A percentile compares a stretch with the other conserved stretches of the same genome.
Evolutionary conservation across 1,139 yeast species (phyloP).

Genomic region (Suhomyces bolitotheri): DNA sequence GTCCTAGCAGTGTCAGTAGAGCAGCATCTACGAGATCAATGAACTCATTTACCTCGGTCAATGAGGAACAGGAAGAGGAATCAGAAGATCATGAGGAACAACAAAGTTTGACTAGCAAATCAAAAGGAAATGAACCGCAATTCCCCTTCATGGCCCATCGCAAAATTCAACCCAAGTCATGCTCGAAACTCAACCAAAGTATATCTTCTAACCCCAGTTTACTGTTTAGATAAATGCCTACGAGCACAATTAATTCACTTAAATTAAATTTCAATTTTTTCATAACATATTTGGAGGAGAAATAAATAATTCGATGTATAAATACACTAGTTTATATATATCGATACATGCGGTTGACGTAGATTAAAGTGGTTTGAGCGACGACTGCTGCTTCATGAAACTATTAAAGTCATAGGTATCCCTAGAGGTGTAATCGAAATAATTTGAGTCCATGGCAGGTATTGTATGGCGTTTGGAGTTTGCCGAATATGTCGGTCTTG

Average conservation of each 20-base stretch:
- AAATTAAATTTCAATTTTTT: not conserved
- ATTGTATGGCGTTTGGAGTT: conserved; percentile 15
- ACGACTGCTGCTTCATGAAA: conserved; percentile 32
- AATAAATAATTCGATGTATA: conserved; percentile 3
- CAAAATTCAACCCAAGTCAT: conserved; percentile 1
- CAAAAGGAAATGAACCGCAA: not conserved
- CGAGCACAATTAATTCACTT: too few relatives aligned
- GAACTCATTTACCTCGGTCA: conserved; percentile 28
- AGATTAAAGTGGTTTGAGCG: not conserved
- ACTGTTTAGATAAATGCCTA: conserved; percentile 7
- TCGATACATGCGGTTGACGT: not conserved
- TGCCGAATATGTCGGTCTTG: conserved; percentile 3
- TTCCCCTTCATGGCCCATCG: conserved; percentile 4
- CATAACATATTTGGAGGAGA: conserved; percentile 4
- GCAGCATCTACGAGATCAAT: conserved; percentile 31
- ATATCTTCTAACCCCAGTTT: conserved; percentile 3
- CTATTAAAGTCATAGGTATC: conserved; percentile 39
- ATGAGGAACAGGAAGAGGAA: conserved; percentile 24
- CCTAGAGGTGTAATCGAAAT: conserved; percentile 35
- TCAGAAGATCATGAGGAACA: conserved; percentile 15
- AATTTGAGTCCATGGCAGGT: conserved; percentile 18
- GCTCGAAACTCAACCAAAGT: not conserved
- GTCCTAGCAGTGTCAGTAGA: conserved; percentile 27
- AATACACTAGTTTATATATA: not conserved
- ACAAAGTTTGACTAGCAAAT: not conserved